A percentile compares a stretch with the other conserved stretches of the same genome.
These are phyloP conservation scores for Prunella vulgaris DNA, from an alignment of 257 asterid genomes.

Conservation along the genomic window DNA sequence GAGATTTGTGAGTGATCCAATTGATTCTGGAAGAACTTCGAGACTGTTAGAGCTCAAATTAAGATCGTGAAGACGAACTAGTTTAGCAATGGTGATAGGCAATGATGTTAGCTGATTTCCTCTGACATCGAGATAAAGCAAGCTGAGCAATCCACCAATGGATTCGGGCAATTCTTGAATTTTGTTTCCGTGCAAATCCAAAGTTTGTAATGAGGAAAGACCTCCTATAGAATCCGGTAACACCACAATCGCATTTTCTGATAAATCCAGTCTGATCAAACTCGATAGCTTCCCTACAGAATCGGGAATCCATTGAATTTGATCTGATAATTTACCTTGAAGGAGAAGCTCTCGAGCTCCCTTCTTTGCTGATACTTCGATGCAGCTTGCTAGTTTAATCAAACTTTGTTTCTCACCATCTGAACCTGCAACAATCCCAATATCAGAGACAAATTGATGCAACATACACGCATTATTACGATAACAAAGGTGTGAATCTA, in stretches of 20 bases:
- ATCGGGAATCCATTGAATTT: constrained; percentile 88
- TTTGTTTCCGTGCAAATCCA: constrained; percentile 57
- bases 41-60: constrained; percentile 75
- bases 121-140: constrained; percentile 54
- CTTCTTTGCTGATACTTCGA: constrained; percentile 68
- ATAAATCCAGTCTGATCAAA: constrained; percentile 57
- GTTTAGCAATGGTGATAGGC: constrained; percentile 43
- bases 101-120: constrained; percentile 59
- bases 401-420: constrained; percentile 61
- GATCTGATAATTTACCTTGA: constrained; percentile 57
- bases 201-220: constrained; percentile 47
- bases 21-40: constrained; percentile 57
- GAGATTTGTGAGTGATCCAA: constrained; percentile 69
- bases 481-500: constrained; percentile 14
- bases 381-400: constrained; percentile 64
- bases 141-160: constrained; percentile 54
- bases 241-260: constrained; percentile 53
- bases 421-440: constrained; percentile 42
- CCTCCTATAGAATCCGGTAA: constrained; percentile 62
- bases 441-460: neutral
- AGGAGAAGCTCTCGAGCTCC: constrained; percentile 61
- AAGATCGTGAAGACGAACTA: constrained; percentile 61
- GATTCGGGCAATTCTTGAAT: constrained; percentile 63
- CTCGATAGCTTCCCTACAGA: constrained; percentile 73
- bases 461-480: neutral